A percentile compares a stretch with the other conserved stretches of the same genome.
Conservation (phyloP, 129 eudicot species). For the Scalesia atractyloides region DNA sequence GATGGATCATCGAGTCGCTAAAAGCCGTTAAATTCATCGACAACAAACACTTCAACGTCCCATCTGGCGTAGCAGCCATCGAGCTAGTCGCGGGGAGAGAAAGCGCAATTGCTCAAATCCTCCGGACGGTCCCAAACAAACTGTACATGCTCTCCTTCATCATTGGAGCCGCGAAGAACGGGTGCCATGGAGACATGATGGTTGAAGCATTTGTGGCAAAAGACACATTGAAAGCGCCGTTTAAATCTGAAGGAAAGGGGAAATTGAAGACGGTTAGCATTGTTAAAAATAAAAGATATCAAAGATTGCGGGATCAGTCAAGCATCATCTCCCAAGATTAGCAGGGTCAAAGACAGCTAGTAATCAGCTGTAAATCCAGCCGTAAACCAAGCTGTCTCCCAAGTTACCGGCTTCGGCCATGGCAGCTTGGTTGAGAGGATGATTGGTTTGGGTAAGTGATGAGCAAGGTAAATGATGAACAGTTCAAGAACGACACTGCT, state of each 20-base stretch:
- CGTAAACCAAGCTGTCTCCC: too few species aligned
- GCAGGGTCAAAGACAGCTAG: too few species aligned
- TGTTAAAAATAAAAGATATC: too few species aligned
- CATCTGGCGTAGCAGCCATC: conserved; percentile 58
- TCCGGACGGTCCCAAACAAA: conserved; percentile 60
- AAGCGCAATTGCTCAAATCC: conserved; percentile 75
- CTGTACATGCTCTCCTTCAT: conserved; percentile 55
- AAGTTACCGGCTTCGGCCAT: too few species aligned
- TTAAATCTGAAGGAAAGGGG: conserved; percentile 76
- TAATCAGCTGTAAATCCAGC: too few species aligned
- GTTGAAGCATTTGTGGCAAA: conserved; percentile 80
- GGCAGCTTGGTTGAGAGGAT: too few species aligned
- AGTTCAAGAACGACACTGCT: too few species aligned
- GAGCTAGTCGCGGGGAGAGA: conserved; percentile 93
- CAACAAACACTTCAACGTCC: conserved; percentile 66
- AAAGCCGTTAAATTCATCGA: conserved; percentile 85
- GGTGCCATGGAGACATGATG: conserved; percentile 91
- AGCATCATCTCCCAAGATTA: too few species aligned
- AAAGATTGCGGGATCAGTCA: too few species aligned
- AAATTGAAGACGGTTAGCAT: conserved; percentile 36
- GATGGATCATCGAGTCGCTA: conserved; percentile 87
- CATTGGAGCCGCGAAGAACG: conserved; percentile 75
- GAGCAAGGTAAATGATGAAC: too few species aligned
- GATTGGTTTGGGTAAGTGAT: too few species aligned
- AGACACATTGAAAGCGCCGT: conserved; percentile 61